phyloP scores from a whole-genome alignment of 805 yeast species.

The Yamadazyma takamatsuzukensis region DNA sequence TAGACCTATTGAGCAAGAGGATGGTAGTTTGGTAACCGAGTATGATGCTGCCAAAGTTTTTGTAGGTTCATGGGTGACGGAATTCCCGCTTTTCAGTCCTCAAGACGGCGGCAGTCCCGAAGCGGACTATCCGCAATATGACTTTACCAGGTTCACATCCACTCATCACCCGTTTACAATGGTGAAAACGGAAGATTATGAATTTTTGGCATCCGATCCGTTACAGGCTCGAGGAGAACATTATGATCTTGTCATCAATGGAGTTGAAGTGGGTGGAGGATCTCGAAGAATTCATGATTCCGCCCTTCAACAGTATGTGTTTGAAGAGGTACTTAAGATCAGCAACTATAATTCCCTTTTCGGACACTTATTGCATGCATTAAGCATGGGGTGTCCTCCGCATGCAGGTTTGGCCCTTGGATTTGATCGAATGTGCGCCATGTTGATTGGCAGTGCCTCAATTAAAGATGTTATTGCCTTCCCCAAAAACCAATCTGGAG shows the following conservation, averaged over 20 bases:
- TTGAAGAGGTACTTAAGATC: conserved; percentile 61
- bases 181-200: conserved; percentile 71
- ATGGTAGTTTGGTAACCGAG: conserved; percentile 12
- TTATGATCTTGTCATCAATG: conserved; percentile 90
- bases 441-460: conserved; percentile 71
- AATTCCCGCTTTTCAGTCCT: conserved; percentile 91
- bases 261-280: conserved; percentile 97
- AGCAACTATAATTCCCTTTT: conserved; percentile 58
- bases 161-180: conserved; percentile 99
- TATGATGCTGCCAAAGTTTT: conserved; percentile 33
- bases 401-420: conserved; percentile 98
- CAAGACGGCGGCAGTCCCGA: conserved; percentile 30
- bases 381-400: conserved; percentile 94
- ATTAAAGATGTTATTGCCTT: conserved; percentile 94
- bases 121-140: conserved; percentile 51
- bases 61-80: conserved; percentile 82
- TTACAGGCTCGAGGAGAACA: conserved; percentile 79
- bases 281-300: conserved; percentile 92
- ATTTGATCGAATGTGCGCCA: conserved; percentile 88
- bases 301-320: conserved; percentile 67
- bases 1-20: conserved; percentile 26
- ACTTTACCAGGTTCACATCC: conserved; percentile 46
- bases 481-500: conserved; percentile 88
- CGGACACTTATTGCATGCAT: conserved; percentile 81
- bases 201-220: conserved; percentile 50